Base-by-base conservation (phyloP, 2,329 filamentous ascomycete genomes). In the Dactylellina haptotyla region DNA sequence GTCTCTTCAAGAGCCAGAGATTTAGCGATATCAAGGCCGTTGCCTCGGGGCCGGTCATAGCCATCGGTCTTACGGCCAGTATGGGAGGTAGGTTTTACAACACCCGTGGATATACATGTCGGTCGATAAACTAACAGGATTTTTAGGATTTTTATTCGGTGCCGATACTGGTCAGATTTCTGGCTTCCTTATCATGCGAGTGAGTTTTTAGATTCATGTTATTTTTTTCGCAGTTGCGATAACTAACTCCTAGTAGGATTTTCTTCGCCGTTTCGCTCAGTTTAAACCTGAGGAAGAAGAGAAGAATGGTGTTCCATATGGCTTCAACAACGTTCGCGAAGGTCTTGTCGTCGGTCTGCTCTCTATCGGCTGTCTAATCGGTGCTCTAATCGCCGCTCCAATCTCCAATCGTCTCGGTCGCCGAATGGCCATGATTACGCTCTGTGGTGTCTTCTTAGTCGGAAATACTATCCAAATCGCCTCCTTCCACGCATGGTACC, bases 391-490 rank as follows among this genome's bases (percentile, higher is more conserved):
- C 32, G 83, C 85, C n/a, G 87, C 87, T 8, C 87, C 85, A 25
- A 81, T 90, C 39, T 86, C 87, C 37, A 88, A 90, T 73, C 81
- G 81, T 2, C 82, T 90, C 50, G 88, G 88, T 23, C 86, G 88
- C 12, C 85, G 86, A 30, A 81, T 85, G 37, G 86, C 87, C 16
- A 90, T 90, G 76, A 85, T 86, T n/a, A 80, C 83, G 56, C 86
- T 87, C 75, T 85, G 87, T 63, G 83, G 89, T 70, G 86, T 88
- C 79, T 87, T 88, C 77, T 87, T 85, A 75, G 80, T 89, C 28
- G 88, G 88, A 59, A 89, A 87, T 48, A 81, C 88, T 50, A 85
- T 90, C 39, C 88, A 91, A 79, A 87, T 91, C 77, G 84, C 87
- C 0, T 87, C 87, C 0, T 77, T 80, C 0, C 78, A 76, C 1